Evolutionary conservation across 257 asterid species (phyloP).

Genomic region (Leonotis leonurus): DNA sequence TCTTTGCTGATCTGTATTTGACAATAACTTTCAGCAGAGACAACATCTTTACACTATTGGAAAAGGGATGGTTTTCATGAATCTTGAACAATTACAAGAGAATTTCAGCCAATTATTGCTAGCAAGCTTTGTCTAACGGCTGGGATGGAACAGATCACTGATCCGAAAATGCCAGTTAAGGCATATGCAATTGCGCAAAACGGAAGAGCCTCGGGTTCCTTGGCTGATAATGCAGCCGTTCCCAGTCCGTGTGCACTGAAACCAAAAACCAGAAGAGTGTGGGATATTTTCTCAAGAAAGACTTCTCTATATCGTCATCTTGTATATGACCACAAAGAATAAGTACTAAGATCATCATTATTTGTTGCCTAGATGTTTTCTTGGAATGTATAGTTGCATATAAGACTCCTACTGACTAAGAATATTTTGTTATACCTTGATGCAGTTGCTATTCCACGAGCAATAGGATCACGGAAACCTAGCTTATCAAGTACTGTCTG

Average conservation of each 20-base stretch:
- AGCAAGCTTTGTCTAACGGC: conserved; percentile 84
- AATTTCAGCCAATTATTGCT: conserved; percentile 60
- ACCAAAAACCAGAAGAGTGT: not conserved
- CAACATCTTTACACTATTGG: not conserved
- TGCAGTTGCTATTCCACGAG: conserved; percentile 98
- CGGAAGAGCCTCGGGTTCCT: conserved; percentile 99
- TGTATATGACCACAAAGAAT: not conserved
- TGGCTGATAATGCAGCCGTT: conserved; percentile 96
- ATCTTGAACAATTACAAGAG: not conserved
- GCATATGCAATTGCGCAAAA: conserved; percentile 97
- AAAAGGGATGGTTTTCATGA: not conserved
- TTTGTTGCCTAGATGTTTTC: not conserved
- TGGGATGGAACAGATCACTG: conserved; percentile 85
- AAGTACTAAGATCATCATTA: not conserved
- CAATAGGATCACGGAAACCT: conserved; percentile 89
- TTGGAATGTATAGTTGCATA: not conserved
- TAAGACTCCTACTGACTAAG: not conserved
- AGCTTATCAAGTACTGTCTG: conserved; percentile 73
- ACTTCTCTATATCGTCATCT: not conserved
- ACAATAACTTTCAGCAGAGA: not conserved
- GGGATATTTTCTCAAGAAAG: not conserved
- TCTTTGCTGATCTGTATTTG: not conserved
- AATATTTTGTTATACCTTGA: conserved; percentile 55
- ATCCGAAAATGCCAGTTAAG: conserved; percentile 90
- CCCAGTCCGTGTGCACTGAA: conserved; percentile 95